These are phyloP conservation scores for Sarocladium kiliense DNA, from an alignment of 2,329 filamentous ascomycete genomes.

Conservation along the genomic window DNA sequence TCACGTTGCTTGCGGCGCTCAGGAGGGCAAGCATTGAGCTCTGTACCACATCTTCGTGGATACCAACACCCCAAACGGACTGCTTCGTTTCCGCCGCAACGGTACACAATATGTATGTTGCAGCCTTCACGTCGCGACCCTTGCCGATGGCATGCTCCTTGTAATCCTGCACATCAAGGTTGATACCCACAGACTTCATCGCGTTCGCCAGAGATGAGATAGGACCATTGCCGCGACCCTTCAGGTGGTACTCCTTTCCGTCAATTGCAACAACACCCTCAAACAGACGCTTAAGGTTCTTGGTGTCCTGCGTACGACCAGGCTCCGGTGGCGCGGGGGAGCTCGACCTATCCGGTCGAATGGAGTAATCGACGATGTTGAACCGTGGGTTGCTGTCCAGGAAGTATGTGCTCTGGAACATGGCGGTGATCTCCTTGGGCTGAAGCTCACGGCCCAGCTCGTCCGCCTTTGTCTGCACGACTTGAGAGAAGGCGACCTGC, in stretches of 20 bases:
- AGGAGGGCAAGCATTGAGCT: conserved; percentile 81
- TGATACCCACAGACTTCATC: conserved; percentile 70
- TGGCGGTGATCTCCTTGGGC: conserved; percentile 72
- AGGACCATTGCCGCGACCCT: conserved; percentile 81
- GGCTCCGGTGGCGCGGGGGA: conserved; percentile 65
- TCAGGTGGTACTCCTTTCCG: conserved; percentile 70
- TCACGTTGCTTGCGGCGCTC: conserved; percentile 79
- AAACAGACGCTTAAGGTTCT: conserved; percentile 76
- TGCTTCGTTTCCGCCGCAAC: conserved; percentile 50
- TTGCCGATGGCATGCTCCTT: conserved; percentile 90
- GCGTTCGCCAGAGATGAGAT: conserved; percentile 85
- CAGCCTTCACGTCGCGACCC: conserved; percentile 82
- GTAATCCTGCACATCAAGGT: conserved; percentile 89
- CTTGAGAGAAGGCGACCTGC: conserved; percentile 83
- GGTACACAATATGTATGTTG: conserved; percentile 88
- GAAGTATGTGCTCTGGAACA: conserved; percentile 89
- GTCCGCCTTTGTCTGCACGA: conserved; percentile 81
- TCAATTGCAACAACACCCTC: conserved; percentile 81
- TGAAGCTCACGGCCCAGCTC: conserved; percentile 76
- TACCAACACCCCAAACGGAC: conserved; percentile 84
- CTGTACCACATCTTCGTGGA: conserved; percentile 89
- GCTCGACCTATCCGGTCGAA: conserved; percentile 73
- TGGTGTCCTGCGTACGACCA: conserved; percentile 70
- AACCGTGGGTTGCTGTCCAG: conserved; percentile 80
- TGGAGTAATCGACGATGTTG: conserved; percentile 84